phyloP scores from a whole-genome alignment of 352 stramenopile species.

The Globisporangium abappressorium region DNA sequence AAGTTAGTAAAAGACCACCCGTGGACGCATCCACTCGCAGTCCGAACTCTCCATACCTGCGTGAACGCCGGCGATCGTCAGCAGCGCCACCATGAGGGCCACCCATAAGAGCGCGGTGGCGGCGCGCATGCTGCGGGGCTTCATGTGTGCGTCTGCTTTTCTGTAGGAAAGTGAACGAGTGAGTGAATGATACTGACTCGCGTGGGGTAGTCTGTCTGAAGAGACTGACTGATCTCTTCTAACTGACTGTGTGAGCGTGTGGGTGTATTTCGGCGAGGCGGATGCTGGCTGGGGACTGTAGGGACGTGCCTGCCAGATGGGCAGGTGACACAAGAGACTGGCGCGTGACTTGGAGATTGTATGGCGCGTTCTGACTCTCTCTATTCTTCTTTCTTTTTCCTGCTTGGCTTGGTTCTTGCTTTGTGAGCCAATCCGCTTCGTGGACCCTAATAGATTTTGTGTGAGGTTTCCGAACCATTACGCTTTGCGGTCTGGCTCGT shows the following conservation, averaged over 20 bases:
- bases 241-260: background rate
- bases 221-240: too few relatives aligned
- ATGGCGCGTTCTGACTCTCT: slow-evolving; percentile 8
- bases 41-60: background rate
- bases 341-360: background rate
- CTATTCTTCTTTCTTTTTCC: background rate
- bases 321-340: background rate
- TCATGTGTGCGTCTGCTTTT: slow-evolving; percentile 2
- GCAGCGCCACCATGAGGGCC: background rate
- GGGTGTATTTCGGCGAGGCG: background rate
- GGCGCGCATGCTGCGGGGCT: slow-evolving; percentile 1
- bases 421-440: background rate
- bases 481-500: background rate
- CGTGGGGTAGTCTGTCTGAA: background rate
- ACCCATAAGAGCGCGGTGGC: background rate
- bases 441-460: background rate
- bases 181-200: background rate
- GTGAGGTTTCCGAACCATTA: background rate
- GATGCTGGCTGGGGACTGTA: background rate
- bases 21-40: background rate
- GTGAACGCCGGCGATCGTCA: slow-evolving; percentile 1
- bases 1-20: background rate
- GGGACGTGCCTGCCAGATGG: background rate
- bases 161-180: background rate
- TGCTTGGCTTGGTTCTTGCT: background rate